Conservation (phyloP, 1,284 basidiomycete genomes). For the Afroboletus lepidellus region DNA sequence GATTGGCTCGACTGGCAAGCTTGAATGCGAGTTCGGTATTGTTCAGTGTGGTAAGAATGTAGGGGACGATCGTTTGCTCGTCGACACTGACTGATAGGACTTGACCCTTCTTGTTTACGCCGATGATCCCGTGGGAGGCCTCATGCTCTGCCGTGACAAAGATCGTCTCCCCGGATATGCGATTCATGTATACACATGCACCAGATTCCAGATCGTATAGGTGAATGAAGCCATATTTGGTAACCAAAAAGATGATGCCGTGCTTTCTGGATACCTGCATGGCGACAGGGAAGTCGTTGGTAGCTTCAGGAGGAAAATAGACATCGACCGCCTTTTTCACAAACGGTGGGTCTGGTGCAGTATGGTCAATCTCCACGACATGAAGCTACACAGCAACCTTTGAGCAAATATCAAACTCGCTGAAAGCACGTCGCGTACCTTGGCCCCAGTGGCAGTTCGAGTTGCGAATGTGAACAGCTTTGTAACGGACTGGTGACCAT, state of each 20-base stretch:
- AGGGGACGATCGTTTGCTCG: constrained; percentile 94
- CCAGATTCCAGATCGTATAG: constrained; percentile 99
- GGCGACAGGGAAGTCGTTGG: constrained; percentile 99
- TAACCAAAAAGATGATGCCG: constrained; percentile 96
- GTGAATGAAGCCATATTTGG: constrained; percentile 99
- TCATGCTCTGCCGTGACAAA: constrained; percentile 99
- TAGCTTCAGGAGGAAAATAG: constrained; percentile 98
- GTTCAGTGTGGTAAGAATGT: constrained; percentile 91
- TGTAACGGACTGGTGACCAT: constrained; percentile 78
- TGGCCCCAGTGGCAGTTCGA: constrained; percentile 93
- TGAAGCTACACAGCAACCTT: constrained; percentile 67
- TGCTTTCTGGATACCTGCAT: constrained; percentile 99
- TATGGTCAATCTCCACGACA: constrained; percentile 98
- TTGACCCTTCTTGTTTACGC: constrained; percentile 99
- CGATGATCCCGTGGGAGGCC: constrained; percentile 92
- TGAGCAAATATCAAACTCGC: constrained; percentile 17
- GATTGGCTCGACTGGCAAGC: constrained; percentile 93
- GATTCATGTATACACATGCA: constrained; percentile 99
- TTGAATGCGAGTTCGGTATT: constrained; percentile 99
- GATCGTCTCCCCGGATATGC: constrained; percentile 98
- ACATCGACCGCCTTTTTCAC: constrained; percentile 98
- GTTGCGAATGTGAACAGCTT: constrained; percentile 98
- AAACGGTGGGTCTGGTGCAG: constrained; percentile 93
- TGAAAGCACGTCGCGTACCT: constrained; percentile 56
- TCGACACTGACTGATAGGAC: constrained; percentile 97